Evolutionary conservation across 176 grass and related monocot genomes (phyloP).

Genomic region (Carex cristatella): DNA sequence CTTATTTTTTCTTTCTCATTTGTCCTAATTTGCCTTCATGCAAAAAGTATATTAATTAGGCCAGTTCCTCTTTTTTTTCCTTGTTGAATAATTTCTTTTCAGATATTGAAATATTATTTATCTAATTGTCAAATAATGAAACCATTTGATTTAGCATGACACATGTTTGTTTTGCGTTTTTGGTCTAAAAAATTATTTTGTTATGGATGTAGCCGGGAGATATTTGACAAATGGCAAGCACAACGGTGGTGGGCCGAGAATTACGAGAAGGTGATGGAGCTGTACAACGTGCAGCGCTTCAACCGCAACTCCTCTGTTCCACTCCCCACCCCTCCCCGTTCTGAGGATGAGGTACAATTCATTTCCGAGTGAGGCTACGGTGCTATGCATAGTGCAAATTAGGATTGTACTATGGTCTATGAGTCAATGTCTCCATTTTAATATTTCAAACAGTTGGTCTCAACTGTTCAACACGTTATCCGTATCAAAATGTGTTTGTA

Average conservation of each 20-base stretch:
- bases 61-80: background rate
- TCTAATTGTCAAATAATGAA: background rate
- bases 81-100: background rate
- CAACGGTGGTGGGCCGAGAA: slow-evolving; percentile 99
- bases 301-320: slow-evolving; percentile 51
- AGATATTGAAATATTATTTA: background rate
- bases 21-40: background rate
- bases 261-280: slow-evolving; percentile 91
- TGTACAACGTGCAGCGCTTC: slow-evolving; percentile 97
- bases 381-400: too few species aligned
- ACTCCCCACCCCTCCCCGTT: slow-evolving; percentile 75
- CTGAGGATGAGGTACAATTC: slow-evolving; percentile 59
- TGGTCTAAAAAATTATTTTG: background rate
- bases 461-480: too few species aligned
- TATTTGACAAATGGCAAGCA: slow-evolving; percentile 97
- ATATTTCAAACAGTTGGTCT: too few species aligned
- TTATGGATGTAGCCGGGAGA: slow-evolving; percentile 54
- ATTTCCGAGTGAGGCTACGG: background rate
- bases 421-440: too few species aligned
- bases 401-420: too few species aligned
- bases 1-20: background rate
- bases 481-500: too few species aligned
- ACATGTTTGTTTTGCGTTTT: background rate
- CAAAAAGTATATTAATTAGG: background rate
- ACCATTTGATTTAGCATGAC: background rate